Evolutionary conservation across 164 flowering plant species (phyloP), one percentile per base, ranked within the genome.

Genomic region (Dillenia turbinata): DNA sequence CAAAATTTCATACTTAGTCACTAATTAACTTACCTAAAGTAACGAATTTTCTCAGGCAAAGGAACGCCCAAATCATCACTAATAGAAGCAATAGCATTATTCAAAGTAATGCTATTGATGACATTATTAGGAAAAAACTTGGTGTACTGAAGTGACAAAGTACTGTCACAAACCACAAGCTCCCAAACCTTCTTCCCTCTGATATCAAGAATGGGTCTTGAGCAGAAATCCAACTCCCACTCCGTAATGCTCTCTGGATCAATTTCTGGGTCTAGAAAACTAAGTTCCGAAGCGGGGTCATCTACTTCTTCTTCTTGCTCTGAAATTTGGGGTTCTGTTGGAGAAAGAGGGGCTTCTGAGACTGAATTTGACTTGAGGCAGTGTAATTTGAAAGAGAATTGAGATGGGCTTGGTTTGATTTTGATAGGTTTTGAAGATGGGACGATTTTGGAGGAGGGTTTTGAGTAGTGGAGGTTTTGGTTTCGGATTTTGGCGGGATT

Each of bases 111-210:
- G 61, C 96, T 91, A 62, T 94, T 94, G 71, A 94, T 94, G 43
- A 94, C 92, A 79, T 89, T 94, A 71, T 91, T 94, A 1, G 99
- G 97, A 52, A 94, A 94, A 52, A 81, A 94, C 76, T 89, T 94
- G 0, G 96, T 89, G 61, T 71, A 83, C 70, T 94, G 99, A 67
- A 94, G 89, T 0, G 99, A 89, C 45, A 94, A 82, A 5, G 96
- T 73, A 43, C 48, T 59, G 63, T 94, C 98, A 61, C 99, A 94
- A 43, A 88, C 99, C 15, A 91, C 84, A 43, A 94, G 92, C 85
- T 91, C 99, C 99, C 99, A 91, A 2, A 91, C 14, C 84, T 89
- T 94, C 78, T 94, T 94, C 50, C 99, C 99, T 72, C 97, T 81
- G 9, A 80, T 80, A 77, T 94, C 97, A 43, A 94, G 79, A 56